Base-by-base conservation (phyloP, 1,284 basidiomycete species). In the Austroboletus olivaceoglutinosus region DNA sequence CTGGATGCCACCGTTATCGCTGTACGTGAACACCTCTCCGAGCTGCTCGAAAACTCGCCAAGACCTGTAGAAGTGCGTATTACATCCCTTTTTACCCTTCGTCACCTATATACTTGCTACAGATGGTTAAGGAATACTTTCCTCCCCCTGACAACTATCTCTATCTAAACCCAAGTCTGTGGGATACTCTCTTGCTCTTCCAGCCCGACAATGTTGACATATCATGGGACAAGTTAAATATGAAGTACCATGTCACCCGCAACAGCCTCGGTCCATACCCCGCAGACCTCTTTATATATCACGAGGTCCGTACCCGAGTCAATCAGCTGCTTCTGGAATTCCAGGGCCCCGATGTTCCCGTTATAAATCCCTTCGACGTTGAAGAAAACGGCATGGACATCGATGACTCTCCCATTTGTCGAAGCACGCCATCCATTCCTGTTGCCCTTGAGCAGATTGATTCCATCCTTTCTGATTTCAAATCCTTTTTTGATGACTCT, bases 1-100 rank as follows among this genome's bases (percentile, higher is more conserved):
- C 65, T 93, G 63, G 78, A 89, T 65, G 77, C 85, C 7, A 84
- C 80, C 51, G 82, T 93, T 31, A 78, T 91, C 40, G 84, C 85
- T 18, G 86, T 93, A 15, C 77, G 77, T 38, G 76, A 82, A 43
- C 79, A 92, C 58, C 61, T 76, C 1, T 76, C 79, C 8, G 89
- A 91, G 60, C 72, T 92, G 2, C 65, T 73, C 19, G 68, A 74
- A 16, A 76, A 87, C 63, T 76, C 81, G 1, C 81, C 84, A 1
- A 81, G 77, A 51, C 87, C 89, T 4, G 62, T 68, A 39, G 90
- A 91, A 73, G 87, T 85, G 60, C 56, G 68, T 58, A 27, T 39
- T 37, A 25, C 13, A 16, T 22, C 5, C 12, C 7, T 45, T 37
- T 11, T n/a, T 16, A 4, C 18, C 19, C 50, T n/a, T 33, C 37